Evolutionary conservation across 495 filamentous ascomycete species (phyloP), one percentile per base, ranked within the genome.

Genomic region (Parmelia sp.): DNA sequence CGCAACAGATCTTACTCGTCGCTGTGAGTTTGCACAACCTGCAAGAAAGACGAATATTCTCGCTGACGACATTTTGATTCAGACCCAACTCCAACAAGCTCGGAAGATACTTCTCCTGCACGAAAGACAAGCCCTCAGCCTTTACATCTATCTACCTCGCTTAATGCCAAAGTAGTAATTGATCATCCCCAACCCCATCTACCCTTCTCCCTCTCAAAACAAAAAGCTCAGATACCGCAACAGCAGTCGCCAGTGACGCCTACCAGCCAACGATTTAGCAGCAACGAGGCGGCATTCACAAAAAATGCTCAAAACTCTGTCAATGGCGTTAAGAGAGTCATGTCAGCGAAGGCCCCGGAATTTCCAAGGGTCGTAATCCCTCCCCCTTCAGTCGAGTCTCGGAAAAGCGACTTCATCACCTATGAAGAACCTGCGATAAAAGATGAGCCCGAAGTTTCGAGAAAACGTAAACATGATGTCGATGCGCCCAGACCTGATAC

Each of bases 1-100:
- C 23, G 76, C 78, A 17, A 84, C 80, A 9, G 75, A 86, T 61
- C 76, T 87, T 40, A 73, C 77, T 23, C 83, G 80, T 64, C 71
- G 79, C 73, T 85, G 82, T 85, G 71, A 74, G 83, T 66, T 15
- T 45, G 27, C 4, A 17, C 8, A 21, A 59, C 35, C 11, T 25
- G n/a, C 11, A 37, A n/a, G 36, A 39, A 63, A 19, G 17, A 31
- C 14, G 25, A 31, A 21, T 60, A 17, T 39, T 40, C 25, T 39
- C 25, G 11, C 19, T 29, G 33, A 47, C 44, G 42, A 65, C 29
- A 15, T 27, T 17, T 25, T 36, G 45, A 29, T 57, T 56, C 61
- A 82, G 78, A 81, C 68, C 74, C 79, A 44, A 78, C 78, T 44
- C 71, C 71, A 57, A 70, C 70, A 19, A 75, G 73, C 45, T 70